Evolutionary conservation across 129 eudicot genomes (phyloP), one percentile per base, ranked within the genome.

Genomic region (Tagetes erecta): DNA sequence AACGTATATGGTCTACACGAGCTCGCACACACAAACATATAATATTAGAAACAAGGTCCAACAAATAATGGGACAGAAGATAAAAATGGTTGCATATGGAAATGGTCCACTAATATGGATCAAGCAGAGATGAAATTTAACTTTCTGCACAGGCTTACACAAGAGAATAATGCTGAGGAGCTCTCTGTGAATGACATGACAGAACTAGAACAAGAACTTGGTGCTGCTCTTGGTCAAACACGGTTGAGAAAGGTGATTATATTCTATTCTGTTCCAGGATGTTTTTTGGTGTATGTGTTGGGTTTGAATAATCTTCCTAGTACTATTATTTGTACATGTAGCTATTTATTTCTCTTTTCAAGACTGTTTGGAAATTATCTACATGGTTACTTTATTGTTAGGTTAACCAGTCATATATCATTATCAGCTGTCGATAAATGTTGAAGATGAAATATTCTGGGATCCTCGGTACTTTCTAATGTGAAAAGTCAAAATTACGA

Each of bases 121-220:
- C 62, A 56, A 56, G 11, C 62, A 27, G 62, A 56, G 10, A 38
- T 72, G 53, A 56, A 39, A 42, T 65, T 39, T 27, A n/a, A 8
- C 31, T 68, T 33, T 79, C 77, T 67, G 60, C 14, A 31, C 82
- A 89, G 96, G 82, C 73, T 73, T 41, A 76, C 81, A 4, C 81
- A 46, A 62, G 83, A 76, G 64, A 75, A 82, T 2, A 46, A 78
- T 44, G 1, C 31, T 35, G 67, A 76, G 39, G 68, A 74, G 51
- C 83, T 79, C 20, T 81, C 78, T 62, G 53, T 77, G 56, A 68
- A 66, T 36, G 84, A 86, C 74, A 78, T 84, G 56, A 51, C 69
- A 33, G 77, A 82, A 68, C 72, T 86, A 39, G 96, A 88, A 79
- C 66, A 80, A 59, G 85, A 89, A 82, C 83, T 89, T 69, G 62